Evolutionary conservation across 495 filamentous ascomycete genomes (phyloP).

Genomic region (Hypoxylon cercidicola): DNA sequence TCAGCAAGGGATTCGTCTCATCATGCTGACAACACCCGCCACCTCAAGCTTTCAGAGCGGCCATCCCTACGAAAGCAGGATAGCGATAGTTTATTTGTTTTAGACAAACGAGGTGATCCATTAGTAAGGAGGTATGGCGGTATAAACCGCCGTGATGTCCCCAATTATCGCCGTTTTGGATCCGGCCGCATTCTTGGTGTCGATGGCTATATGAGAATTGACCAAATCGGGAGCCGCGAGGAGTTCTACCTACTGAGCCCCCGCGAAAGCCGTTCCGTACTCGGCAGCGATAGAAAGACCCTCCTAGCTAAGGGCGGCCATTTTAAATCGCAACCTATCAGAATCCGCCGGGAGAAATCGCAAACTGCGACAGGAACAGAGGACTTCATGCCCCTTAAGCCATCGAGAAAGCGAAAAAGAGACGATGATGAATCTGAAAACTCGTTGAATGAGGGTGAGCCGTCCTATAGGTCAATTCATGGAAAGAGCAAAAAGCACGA

Average conservation of each 20-base stretch:
- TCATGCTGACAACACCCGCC: slow-evolving; percentile 41
- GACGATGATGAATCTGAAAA: slow-evolving; percentile 25
- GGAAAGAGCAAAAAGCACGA: slow-evolving; percentile 64
- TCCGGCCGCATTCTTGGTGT: slow-evolving; percentile 53
- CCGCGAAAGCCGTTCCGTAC: slow-evolving; percentile 45
- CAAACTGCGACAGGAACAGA: slow-evolving; percentile 38
- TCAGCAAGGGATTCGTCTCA: slow-evolving; percentile 31
- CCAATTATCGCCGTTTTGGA: slow-evolving; percentile 54
- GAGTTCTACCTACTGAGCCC: slow-evolving; percentile 47
- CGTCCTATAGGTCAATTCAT: slow-evolving; percentile 77
- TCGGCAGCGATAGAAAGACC: slow-evolving; percentile 51
- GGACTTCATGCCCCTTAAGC: slow-evolving; percentile 51
- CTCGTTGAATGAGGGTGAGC: slow-evolving; percentile 58
- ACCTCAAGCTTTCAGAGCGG: slow-evolving; percentile 45
- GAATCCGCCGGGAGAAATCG: slow-evolving; percentile 27
- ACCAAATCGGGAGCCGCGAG: slow-evolving; percentile 48
- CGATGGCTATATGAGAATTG: slow-evolving; percentile 49
- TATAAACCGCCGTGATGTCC: slow-evolving; percentile 53
- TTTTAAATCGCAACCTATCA: slow-evolving; percentile 44
- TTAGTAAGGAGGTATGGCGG: slow-evolving; percentile 56
- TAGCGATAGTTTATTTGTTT: slow-evolving; percentile 42
- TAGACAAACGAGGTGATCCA: slow-evolving; percentile 57
- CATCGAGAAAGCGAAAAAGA: slow-evolving; percentile 56
- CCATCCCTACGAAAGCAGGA: slow-evolving; percentile 32
- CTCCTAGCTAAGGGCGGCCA: slow-evolving; percentile 43